Evolutionary conservation across 768 basidiomycete species (phyloP), one percentile per base, ranked within the genome.

Genomic region (Lactarius tabidus): DNA sequence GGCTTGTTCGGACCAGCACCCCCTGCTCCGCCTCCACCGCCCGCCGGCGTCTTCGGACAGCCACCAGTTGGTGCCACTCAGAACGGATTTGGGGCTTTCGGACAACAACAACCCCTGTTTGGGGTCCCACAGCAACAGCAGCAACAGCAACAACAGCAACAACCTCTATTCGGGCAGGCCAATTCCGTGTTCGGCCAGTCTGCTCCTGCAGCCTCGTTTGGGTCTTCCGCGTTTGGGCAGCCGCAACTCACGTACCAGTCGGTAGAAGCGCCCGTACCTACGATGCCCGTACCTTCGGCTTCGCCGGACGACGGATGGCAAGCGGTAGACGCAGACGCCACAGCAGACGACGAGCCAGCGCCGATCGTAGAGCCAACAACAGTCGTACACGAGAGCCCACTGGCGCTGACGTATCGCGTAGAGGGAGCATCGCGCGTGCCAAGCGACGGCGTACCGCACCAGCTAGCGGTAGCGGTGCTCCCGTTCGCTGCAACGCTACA

Each of bases 391-490:
- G 82, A 84, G 70, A 84, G 81, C 0, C 81, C 85, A 1, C 75
- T 85, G 28, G 79, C 84, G 0, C 75, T 82, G 18, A 79, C 81
- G 1, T 87, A 81, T 64, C 72, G 78, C 23, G 83, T 87, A 23
- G 79, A 80, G 29, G 84, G 82, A 1, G 70, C 74, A 6, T 79
- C 81, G 0, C 81, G 77, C 23, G 80, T 87, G 58, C 83, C 85
- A 0, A 82, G 79, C 60, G 85, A 86, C 70, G 82, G 82, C 0
- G 73, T 78, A 6, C 75, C 80, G 23, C 85, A 87, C 70, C 81
- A 83, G 58, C 84, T 86, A 4, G 76, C 80, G 20, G 75, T 87
- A 43, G 81, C 84, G 0, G 71, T 79, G 6, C 74, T 85, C 23
- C 75, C 78, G 6, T 82, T 86, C 68, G 76, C 81, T 26, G 76